Conservation (phyloP, 352 stramenopile genomes). For the Globisporangium paddicum region DNA sequence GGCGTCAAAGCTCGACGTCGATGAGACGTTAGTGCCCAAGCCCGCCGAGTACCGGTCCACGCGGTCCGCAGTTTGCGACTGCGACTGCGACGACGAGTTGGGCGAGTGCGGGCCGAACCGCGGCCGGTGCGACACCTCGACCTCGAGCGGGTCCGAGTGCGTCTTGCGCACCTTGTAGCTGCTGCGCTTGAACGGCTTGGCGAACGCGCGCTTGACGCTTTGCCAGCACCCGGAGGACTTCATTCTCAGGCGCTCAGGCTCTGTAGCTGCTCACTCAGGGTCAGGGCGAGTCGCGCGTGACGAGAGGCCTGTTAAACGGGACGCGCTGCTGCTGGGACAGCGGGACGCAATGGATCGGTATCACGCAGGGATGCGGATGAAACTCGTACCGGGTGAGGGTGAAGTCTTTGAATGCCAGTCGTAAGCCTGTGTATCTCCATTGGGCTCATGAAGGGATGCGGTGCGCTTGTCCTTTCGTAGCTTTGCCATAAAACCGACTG, state of each 20-base stretch:
- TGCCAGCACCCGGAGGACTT: slow-evolving; percentile 8
- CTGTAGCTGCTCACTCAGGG: not conserved
- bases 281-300: not conserved
- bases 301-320: not conserved
- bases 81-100: slow-evolving; percentile 10
- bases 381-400: not conserved
- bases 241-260: not conserved
- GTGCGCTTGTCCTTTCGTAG: not conserved
- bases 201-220: slow-evolving; percentile 3
- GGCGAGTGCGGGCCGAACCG: slow-evolving; percentile 13
- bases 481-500: slow-evolving; percentile 9
- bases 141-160: slow-evolving; percentile 15
- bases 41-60: slow-evolving; percentile 11
- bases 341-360: not conserved
- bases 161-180: slow-evolving; percentile 21
- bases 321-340: not conserved
- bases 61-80: slow-evolving; percentile 5
- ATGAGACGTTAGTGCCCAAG: slow-evolving; percentile 14
- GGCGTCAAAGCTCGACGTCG: slow-evolving; percentile 14
- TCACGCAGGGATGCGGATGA: not conserved
- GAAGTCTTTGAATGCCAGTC: slow-evolving; percentile 5
- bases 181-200: slow-evolving; percentile 17
- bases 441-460: too few species aligned
- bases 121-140: slow-evolving; percentile 16
- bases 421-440: not conserved